A percentile compares a stretch with the other conserved stretches of the same genome.
phyloP scores from a whole-genome alignment of 1,284 basidiomycete genomes.

The Takashimella koratensis region DNA sequence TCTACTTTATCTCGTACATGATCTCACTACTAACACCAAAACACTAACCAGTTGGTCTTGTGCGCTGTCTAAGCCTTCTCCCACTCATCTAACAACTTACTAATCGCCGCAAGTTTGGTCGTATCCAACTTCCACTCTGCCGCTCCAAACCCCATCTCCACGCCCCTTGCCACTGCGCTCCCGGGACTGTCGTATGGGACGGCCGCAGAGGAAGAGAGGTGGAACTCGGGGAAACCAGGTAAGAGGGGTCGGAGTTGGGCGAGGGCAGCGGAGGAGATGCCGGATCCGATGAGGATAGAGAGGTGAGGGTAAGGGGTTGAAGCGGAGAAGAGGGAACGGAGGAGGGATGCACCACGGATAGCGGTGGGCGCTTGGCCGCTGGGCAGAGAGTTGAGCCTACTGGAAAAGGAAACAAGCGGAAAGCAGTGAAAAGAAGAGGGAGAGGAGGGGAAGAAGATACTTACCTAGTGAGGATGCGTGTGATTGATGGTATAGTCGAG shows the following conservation, averaged over 20 bases:
- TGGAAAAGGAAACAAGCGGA: no score
- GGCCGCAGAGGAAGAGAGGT: conserved; percentile 12
- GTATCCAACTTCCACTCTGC: conserved; percentile 13
- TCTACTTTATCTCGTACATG: no score
- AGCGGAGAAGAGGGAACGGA: conserved; percentile 3
- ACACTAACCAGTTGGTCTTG: no score
- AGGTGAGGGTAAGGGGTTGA: conserved; percentile 45
- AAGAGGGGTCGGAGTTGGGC: conserved; percentile 53
- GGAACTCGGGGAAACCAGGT: conserved; percentile 48
- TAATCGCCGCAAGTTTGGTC: conserved; percentile 2
- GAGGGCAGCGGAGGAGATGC: conserved; percentile 17
- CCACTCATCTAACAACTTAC: conserved; percentile 1
- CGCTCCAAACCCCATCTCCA: conserved; percentile 14
- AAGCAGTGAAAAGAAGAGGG: no score
- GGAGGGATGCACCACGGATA: conserved; percentile 10
- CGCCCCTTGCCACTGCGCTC: not conserved
- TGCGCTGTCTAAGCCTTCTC: no score
- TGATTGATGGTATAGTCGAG: conserved; percentile 59
- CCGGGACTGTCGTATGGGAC: not conserved
- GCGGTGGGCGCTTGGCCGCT: conserved; percentile 29
- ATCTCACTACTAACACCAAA: no score
- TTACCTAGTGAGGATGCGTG: conserved; percentile 71
- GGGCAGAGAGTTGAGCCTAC: not conserved
- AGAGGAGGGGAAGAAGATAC: no score
- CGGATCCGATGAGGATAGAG: conserved; percentile 48